phyloP scores from a whole-genome alignment of 139 green algal genomes.

The Coccomyxa sp. region DNA sequence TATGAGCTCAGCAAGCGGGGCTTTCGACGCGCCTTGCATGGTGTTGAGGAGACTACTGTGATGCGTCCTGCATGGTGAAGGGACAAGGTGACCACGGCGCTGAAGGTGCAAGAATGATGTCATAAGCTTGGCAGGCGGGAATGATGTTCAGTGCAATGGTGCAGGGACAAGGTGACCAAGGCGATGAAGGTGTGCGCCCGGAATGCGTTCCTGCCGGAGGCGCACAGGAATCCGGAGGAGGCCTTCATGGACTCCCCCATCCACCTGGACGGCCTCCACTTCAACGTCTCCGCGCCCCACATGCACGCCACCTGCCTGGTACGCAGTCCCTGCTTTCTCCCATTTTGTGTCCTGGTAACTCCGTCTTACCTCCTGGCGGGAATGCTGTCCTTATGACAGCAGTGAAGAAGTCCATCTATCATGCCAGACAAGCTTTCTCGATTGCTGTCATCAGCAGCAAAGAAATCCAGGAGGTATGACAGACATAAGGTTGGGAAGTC shows the following conservation, averaged over 20 bases:
- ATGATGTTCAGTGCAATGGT: neutral
- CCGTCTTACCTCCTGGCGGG: too few species aligned
- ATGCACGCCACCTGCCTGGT: conserved; percentile 64
- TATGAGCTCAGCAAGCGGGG: too few species aligned
- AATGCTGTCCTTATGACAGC: too few species aligned
- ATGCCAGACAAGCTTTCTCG: too few species aligned
- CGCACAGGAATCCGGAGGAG: conserved; percentile 30
- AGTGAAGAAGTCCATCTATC: too few species aligned
- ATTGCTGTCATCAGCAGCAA: too few species aligned
- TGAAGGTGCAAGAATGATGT: neutral
- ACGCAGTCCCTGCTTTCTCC: neutral
- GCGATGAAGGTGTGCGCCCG: conserved; percentile 53
- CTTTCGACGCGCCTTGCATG: too few species aligned
- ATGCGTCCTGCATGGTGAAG: neutral
- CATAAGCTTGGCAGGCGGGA: neutral
- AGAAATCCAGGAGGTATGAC: too few species aligned
- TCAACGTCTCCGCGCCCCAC: conserved; percentile 79
- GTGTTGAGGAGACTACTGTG: neutral
- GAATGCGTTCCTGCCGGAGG: conserved; percentile 53
- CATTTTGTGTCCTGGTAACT: neutral
- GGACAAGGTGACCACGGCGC: neutral
- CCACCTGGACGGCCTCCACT: conserved; percentile 37
- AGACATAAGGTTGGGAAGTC: too few species aligned
- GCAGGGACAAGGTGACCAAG: conserved; percentile 42
- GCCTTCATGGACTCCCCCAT: conserved; percentile 66